Percentiles rank a stretch among this genome's conserved stretches.
Conservation (phyloP, 2,329 filamentous ascomycete species). For the Microdochium bolleyi region DNA sequence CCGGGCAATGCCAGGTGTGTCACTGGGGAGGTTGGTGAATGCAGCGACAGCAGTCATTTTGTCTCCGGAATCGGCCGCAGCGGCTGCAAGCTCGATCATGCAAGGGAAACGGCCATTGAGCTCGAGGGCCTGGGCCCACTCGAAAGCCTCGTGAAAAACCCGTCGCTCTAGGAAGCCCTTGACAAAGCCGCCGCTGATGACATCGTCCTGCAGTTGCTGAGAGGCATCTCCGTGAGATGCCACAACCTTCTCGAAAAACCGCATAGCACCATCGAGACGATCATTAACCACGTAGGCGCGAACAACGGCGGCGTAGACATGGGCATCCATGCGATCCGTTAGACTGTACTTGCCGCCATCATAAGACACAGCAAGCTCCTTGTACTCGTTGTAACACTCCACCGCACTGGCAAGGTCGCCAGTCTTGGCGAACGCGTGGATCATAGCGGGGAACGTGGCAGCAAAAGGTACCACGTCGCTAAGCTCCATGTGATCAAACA, state of each 20-base stretch:
- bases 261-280: constrained; percentile 71
- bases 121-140: constrained; percentile 61
- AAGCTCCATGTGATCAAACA: constrained; percentile 87
- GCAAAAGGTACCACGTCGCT: constrained; percentile 67
- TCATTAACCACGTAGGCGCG: constrained; percentile 80
- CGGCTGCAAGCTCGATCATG: constrained; percentile 65
- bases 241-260: constrained; percentile 77
- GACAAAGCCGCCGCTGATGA: constrained; percentile 70
- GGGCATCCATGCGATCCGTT: constrained; percentile 65
- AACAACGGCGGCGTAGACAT: constrained; percentile 87
- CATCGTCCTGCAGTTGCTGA: constrained; percentile 58
- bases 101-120: constrained; percentile 50
- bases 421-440: constrained; percentile 77
- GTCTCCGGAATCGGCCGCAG: constrained; percentile 74
- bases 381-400: constrained; percentile 94
- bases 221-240: constrained; percentile 50
- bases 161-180: constrained; percentile 66
- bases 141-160: constrained; percentile 64
- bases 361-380: constrained; percentile 74
- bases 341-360: constrained; percentile 65
- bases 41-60: constrained; percentile 59
- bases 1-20: constrained; percentile 38
- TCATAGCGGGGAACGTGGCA: constrained; percentile 85
- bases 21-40: constrained; percentile 49
- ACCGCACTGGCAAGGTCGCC: constrained; percentile 83